phyloP scores from a whole-genome alignment of 495 filamentous ascomycete species.

The Physcia stellaris region DNA sequence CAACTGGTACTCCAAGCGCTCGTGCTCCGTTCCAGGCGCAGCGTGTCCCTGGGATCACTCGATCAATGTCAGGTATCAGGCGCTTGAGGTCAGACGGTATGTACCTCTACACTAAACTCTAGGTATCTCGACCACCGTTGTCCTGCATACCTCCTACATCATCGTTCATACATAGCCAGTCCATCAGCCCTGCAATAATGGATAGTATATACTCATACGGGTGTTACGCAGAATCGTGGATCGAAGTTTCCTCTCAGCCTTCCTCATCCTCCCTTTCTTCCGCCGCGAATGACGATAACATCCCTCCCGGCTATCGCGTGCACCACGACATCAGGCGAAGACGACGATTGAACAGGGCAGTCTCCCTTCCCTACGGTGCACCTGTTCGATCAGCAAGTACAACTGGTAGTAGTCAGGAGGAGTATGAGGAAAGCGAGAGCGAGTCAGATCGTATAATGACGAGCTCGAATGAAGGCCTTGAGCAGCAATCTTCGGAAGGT shows the following conservation, averaged over 20 bases:
- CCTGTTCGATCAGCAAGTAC: constrained; percentile 23
- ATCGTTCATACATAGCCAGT: constrained; percentile 21
- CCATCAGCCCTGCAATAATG: constrained; percentile 8
- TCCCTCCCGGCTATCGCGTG: constrained; percentile 71
- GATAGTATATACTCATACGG: constrained; percentile 37
- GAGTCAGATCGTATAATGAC: constrained; percentile 73
- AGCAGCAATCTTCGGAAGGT: constrained; percentile 17
- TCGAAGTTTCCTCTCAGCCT: constrained; percentile 86
- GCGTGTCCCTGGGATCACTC: constrained; percentile 6
- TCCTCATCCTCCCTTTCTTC: constrained; percentile 88
- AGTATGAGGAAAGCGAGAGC: constrained; percentile 78
- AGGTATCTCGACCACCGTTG: constrained; percentile 8
- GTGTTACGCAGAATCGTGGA: constrained; percentile 76
- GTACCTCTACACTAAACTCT: too few species aligned
- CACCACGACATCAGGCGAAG: constrained; percentile 36
- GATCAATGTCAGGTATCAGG: constrained; percentile 14
- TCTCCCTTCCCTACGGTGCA: constrained; percentile 3
- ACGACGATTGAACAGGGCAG: constrained; percentile 38
- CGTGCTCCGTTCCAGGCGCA: constrained; percentile 5
- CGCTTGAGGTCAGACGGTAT: constrained; percentile 17
- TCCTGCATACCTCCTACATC: constrained; percentile 4
- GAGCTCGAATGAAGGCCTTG: constrained; percentile 69
- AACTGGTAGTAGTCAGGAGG: constrained; percentile 71
- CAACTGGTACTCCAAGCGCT: too few species aligned
- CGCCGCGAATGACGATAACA: constrained; percentile 62